These are phyloP conservation scores for Taiwanofungus camphoratus DNA, from an alignment of 1,284 basidiomycete species.

Conservation along the genomic window DNA sequence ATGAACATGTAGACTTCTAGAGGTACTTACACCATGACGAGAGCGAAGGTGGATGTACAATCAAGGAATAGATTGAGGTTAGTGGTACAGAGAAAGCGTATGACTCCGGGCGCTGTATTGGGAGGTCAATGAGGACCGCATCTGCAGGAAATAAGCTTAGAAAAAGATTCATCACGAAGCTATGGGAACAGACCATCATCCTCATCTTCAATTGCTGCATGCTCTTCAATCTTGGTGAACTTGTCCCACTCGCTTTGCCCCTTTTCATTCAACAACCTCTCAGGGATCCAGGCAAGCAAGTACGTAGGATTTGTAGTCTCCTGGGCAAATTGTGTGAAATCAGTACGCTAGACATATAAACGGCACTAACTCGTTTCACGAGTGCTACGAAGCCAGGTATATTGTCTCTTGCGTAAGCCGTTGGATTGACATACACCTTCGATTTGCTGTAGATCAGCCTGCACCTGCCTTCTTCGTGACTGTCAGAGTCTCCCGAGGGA, in stretches of 20 bases:
- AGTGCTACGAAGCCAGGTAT: slow-evolving; percentile 89
- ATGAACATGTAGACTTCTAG: slow-evolving; percentile 10
- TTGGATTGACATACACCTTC: slow-evolving; percentile 93
- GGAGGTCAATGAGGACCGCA: slow-evolving; percentile 73
- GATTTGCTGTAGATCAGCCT: slow-evolving; percentile 84
- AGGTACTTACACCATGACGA: slow-evolving; percentile 79
- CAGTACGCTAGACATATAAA: background rate
- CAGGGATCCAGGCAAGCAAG: slow-evolving; percentile 82
- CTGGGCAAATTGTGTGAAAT: slow-evolving; percentile 31
- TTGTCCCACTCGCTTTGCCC: slow-evolving; percentile 80
- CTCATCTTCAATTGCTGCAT: slow-evolving; percentile 49
- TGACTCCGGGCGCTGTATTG: slow-evolving; percentile 72
- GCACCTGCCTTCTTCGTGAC: slow-evolving; percentile 53
- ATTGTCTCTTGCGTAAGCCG: slow-evolving; percentile 87
- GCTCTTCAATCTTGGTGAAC: slow-evolving; percentile 77
- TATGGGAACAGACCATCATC: slow-evolving; percentile 53
- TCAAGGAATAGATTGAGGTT: slow-evolving; percentile 84
- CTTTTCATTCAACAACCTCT: slow-evolving; percentile 69
- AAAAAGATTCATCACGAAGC: slow-evolving; percentile 7
- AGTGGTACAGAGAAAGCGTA: slow-evolving; percentile 95
- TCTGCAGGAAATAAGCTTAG: slow-evolving; percentile 38
- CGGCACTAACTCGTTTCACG: slow-evolving; percentile 65
- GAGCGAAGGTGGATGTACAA: slow-evolving; percentile 79
- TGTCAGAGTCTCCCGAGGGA: slow-evolving; percentile 22
- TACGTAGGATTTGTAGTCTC: slow-evolving; percentile 69